Evolutionary conservation across 352 stramenopile genomes (phyloP), one percentile per base, ranked within the genome.

Genomic region (Peronospora tabacina): DNA sequence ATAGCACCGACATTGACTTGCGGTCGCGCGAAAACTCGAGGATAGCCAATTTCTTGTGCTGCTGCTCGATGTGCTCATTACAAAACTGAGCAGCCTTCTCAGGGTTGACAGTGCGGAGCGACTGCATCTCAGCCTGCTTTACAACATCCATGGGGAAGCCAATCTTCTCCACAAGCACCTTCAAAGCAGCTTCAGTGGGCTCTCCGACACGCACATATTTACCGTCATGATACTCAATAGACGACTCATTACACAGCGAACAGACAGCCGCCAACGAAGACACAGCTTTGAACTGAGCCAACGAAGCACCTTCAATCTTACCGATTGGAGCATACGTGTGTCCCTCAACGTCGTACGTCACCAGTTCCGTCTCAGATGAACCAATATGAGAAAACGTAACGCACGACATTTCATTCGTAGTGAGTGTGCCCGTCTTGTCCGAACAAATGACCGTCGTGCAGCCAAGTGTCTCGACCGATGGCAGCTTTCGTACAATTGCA

Each of bases 1-100:
- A 95, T 9, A 99, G 63, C 37, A 98, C 92, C 44, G 88, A 98
- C 95, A 99, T 99, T 28, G 85, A 98, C 77, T 99, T 99, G 41
- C 96, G 87, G 66, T 98, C 89, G 10, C 96, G 84, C 45, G 83
- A 96, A 58, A 98, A 98, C 66, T 98, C 95, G 7, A 98, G 68
- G 35, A 95, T 97, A 29, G 95, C 96, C 17, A 90, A 65, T 59
- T 95, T 94, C 50, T 91, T 87, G 81, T 95, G 84, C 58, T 86
- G 58, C 32, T 74, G 52, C 46, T 68, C 61, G 72, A 85, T 94
- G 54, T 66, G 74, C 24, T 96, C 72, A 57, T 87, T 92, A 55
- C 74, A 87, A 48, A 87, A 87, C 54, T 91, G 84, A 19, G 83
- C 82, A 6, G 80, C 79, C 63, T 89, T 76, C 15, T 59, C 71